Evolutionary conservation across 352 stramenopile species (phyloP).

Genomic region (Bremia lactucae): DNA sequence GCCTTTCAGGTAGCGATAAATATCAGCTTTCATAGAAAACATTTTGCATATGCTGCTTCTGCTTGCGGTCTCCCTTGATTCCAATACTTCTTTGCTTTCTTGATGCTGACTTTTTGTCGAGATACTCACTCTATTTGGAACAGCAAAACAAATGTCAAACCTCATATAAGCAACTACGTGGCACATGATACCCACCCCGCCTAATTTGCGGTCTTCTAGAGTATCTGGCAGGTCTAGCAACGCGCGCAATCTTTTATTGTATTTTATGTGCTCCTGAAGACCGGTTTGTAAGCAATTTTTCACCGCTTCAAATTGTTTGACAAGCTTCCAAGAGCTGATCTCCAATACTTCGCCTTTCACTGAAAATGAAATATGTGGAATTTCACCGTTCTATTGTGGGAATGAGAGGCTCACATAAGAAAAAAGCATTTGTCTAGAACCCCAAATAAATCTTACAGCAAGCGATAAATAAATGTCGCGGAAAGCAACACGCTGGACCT

Average conservation of each 20-base stretch:
- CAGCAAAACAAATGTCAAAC: constrained; percentile 5
- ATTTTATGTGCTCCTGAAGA: constrained; percentile 82
- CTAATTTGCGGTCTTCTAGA: constrained; percentile 59
- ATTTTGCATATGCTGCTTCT: constrained; percentile 72
- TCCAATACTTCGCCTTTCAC: constrained; percentile 68
- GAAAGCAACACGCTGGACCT: constrained; percentile 76
- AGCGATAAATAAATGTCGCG: constrained; percentile 76
- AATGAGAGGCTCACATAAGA: no score
- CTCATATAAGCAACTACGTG: neutral
- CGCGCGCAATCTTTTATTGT: constrained; percentile 73
- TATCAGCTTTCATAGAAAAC: constrained; percentile 48
- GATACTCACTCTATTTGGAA: constrained; percentile 47
- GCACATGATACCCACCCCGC: constrained; percentile 37
- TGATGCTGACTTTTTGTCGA: constrained; percentile 71
- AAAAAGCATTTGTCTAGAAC: neutral
- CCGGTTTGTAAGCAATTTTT: constrained; percentile 62
- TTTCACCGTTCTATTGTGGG: constrained; percentile 69
- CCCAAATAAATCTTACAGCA: constrained; percentile 26
- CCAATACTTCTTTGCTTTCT: constrained; percentile 76
- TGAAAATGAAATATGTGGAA: constrained; percentile 62
- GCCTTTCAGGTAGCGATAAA: no score
- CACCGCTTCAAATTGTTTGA: constrained; percentile 77
- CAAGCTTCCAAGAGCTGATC: constrained; percentile 64
- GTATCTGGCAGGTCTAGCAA: constrained; percentile 71
- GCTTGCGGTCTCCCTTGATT: constrained; percentile 61